A percentile compares a stretch with the other conserved stretches of the same genome.
These are phyloP conservation scores for Pilobolus umbonatus DNA, from an alignment of 192 early-diverging fungal species.

Conservation along the genomic window DNA sequence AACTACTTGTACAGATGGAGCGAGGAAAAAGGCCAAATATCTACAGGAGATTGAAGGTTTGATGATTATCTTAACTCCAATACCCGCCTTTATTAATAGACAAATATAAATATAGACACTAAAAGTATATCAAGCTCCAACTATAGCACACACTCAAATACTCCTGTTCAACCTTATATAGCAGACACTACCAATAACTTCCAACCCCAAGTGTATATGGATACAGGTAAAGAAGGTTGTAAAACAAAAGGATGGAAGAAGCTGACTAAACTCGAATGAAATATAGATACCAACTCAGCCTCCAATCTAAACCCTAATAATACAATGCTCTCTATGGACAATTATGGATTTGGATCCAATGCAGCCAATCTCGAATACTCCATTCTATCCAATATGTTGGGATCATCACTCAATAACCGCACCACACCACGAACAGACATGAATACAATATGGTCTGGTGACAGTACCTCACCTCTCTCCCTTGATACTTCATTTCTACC, in stretches of 20 bases:
- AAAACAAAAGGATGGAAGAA: neutral
- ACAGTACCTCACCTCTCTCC: neutral
- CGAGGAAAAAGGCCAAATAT: constrained; percentile 92
- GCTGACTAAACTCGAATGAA: neutral
- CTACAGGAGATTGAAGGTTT: constrained; percentile 66
- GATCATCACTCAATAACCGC: constrained; percentile 39
- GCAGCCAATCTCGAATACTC: constrained; percentile 85
- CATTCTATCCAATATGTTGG: constrained; percentile 87
- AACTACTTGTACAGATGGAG: constrained; percentile 77
- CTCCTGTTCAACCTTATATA: neutral
- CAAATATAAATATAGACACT: constrained; percentile 22
- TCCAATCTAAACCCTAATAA: neutral
- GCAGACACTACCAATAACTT: neutral
- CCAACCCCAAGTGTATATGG: neutral
- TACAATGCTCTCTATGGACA: constrained; percentile 6
- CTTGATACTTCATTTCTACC: neutral
- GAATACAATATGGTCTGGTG: neutral
- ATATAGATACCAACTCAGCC: neutral
- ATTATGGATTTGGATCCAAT: constrained; percentile 82
- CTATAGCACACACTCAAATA: neutral
- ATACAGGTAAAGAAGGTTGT: constrained; percentile 2
- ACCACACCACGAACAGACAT: neutral
- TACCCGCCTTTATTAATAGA: too few relatives aligned
- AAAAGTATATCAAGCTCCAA: neutral
- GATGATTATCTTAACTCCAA: too few relatives aligned